Evolutionary conservation across 805 yeast genomes (phyloP).

Genomic region (Ogataea ramenticola): DNA sequence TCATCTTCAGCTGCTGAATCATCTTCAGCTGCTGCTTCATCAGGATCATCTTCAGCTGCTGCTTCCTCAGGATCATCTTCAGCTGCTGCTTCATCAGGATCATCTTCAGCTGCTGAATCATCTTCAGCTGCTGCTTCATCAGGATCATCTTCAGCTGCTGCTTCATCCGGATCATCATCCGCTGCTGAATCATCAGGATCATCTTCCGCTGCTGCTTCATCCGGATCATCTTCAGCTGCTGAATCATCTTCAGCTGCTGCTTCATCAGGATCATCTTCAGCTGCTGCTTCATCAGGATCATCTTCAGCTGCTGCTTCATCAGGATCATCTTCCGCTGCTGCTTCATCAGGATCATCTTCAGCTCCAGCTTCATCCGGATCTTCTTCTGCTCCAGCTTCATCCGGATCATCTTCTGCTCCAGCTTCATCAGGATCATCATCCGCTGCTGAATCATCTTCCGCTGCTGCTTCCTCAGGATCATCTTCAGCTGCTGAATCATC

Average conservation of each 20-base stretch:
- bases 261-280: neutral
- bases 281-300: neutral
- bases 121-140: neutral
- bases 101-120: neutral
- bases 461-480: neutral
- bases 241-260: neutral
- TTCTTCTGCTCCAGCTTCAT: neutral
- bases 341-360: neutral
- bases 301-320: neutral
- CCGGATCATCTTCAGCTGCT: neutral
- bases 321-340: neutral
- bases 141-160: neutral
- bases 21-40: neutral
- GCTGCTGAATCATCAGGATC: no score
- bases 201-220: neutral
- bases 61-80: neutral
- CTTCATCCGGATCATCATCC: no score
- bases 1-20: no score
- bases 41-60: neutral
- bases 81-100: neutral
- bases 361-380: neutral
- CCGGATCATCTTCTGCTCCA: neutral
- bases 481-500: neutral
- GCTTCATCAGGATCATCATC: neutral
- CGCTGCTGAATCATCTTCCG: no score